phyloP scores from a whole-genome alignment of 495 filamentous ascomycete species.

The Sphaerosporella brunnea region DNA sequence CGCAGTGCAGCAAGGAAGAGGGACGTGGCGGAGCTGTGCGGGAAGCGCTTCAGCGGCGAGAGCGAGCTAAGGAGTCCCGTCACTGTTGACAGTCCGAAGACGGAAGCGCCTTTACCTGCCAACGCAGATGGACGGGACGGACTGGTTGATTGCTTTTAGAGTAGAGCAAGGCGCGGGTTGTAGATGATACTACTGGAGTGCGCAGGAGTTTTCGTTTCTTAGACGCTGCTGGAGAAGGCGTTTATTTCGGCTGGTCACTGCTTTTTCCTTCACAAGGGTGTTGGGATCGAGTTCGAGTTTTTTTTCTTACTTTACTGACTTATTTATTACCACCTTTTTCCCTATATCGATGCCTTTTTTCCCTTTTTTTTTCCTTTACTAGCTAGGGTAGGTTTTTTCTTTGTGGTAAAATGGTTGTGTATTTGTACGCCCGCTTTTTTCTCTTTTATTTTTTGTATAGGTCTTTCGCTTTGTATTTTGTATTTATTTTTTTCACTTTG shows the following conservation, averaged over 20 bases:
- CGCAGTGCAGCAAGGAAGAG: conserved; percentile 74
- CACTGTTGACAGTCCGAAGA: not conserved
- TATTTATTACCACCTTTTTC: not conserved
- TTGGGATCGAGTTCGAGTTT: too few relatives aligned
- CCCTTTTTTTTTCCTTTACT: not conserved
- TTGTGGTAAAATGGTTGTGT: not conserved
- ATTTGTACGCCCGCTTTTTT: not conserved
- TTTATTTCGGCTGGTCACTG: not conserved
- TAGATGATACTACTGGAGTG: not conserved
- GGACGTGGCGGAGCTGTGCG: conserved; percentile 30
- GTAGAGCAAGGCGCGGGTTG: not conserved
- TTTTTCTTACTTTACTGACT: not conserved
- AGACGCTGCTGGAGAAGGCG: conserved; percentile 7
- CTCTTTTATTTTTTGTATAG: not conserved
- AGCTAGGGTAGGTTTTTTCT: not conserved
- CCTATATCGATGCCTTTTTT: not conserved
- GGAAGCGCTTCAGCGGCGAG: not conserved
- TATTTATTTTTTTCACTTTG: not conserved
- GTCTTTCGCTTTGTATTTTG: not conserved
- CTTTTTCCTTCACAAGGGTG: conserved; percentile 1
- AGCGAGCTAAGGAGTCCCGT: not conserved
- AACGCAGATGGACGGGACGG: not conserved
- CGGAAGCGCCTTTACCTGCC: not conserved
- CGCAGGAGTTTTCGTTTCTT: not conserved
- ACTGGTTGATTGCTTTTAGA: conserved; percentile 3